phyloP scores from a whole-genome alignment of 202 grass and related monocot species.

The Eragrostis tef region DNA sequence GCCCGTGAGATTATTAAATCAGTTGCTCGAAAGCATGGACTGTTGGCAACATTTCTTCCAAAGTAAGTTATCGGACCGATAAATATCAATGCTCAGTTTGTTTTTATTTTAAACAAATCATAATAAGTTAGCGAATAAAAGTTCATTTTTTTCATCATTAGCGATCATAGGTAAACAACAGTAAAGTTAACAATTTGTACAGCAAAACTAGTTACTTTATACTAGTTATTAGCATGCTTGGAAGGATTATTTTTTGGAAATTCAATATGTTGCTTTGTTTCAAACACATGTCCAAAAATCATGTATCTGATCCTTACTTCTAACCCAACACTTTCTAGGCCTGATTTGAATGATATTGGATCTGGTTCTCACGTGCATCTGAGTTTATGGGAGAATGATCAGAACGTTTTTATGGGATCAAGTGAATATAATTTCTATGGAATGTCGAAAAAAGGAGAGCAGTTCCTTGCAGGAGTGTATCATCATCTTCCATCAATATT shows the following conservation, averaged over 20 bases:
- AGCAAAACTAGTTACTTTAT: not conserved
- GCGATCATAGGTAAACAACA: conserved; percentile 35
- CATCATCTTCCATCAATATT: conserved; percentile 89
- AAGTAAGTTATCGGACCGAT: conserved; percentile 67
- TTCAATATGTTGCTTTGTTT: too few relatives aligned
- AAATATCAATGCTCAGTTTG: not conserved
- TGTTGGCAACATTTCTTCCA: conserved; percentile 88
- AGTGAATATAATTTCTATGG: conserved; percentile 63
- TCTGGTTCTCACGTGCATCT: conserved; percentile 96
- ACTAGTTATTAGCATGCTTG: not conserved
- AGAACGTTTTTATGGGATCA: conserved; percentile 92
- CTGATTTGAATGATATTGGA: conserved; percentile 81
- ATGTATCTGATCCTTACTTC: conserved; percentile 37
- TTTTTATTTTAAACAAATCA: conserved; percentile 41
- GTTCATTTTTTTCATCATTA: conserved; percentile 2
- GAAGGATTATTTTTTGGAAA: not conserved
- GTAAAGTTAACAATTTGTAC: not conserved
- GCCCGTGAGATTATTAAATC: conserved; percentile 89
- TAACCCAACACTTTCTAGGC: conserved; percentile 50
- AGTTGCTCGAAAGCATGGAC: conserved; percentile 76
- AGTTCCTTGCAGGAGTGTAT: conserved; percentile 90
- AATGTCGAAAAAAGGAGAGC: conserved; percentile 81
- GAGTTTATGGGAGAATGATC: conserved; percentile 82
- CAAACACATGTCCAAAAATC: not conserved
- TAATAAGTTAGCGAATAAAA: not conserved